Evolutionary conservation across 2,329 filamentous ascomycete genomes (phyloP).

Genomic region (Trichoderma sp.): DNA sequence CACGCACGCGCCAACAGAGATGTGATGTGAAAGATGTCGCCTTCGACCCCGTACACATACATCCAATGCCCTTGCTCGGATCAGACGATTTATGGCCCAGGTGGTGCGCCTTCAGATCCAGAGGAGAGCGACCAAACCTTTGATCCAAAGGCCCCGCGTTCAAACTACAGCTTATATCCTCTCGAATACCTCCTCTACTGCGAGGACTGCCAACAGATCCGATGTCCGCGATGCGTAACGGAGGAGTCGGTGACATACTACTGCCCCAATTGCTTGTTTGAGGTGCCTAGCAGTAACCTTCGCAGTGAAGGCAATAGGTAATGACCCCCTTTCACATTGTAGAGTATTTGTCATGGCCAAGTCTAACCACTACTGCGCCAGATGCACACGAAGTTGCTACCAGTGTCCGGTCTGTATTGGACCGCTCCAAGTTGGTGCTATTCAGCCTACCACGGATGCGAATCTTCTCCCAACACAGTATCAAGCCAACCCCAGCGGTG

Average conservation of each 20-base stretch:
- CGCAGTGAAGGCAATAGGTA: conserved; percentile 92
- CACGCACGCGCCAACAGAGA: not conserved
- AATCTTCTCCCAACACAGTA: conserved; percentile 43
- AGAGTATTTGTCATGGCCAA: not conserved
- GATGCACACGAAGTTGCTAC: conserved; percentile 92
- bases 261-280: conserved; percentile 92
- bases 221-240: conserved; percentile 84
- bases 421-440: conserved; percentile 69
- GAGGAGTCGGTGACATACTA: conserved; percentile 96
- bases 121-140: conserved; percentile 74
- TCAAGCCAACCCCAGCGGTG: conserved; percentile 33
- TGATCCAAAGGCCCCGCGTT: conserved; percentile 77
- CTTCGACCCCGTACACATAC: conserved; percentile 60
- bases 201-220: conserved; percentile 94
- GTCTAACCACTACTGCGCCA: conserved; percentile 34
- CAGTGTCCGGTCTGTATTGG: conserved; percentile 88
- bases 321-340: conserved; percentile 22
- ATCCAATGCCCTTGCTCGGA: conserved; percentile 65
- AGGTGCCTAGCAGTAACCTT: conserved; percentile 89
- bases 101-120: conserved; percentile 33
- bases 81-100: conserved; percentile 34
- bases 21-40: conserved; percentile 41
- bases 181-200: conserved; percentile 94
- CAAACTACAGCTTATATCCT: conserved; percentile 89
- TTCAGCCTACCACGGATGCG: conserved; percentile 55